Conservation (phyloP, 768 basidiomycete genomes). For the Lactifluus hygrophoroides region DNA sequence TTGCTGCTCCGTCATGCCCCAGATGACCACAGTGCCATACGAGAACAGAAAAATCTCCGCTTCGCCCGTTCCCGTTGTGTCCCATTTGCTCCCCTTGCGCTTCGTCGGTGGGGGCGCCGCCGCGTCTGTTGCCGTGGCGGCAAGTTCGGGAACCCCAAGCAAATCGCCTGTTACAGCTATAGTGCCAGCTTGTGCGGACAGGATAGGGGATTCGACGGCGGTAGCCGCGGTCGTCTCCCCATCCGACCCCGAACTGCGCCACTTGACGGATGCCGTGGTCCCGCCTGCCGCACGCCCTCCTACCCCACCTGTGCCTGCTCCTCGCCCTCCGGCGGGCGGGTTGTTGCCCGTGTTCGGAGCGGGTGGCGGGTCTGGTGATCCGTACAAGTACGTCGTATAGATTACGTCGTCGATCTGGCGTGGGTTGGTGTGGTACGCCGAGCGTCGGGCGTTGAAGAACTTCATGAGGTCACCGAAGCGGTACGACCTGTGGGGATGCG, state of each 20-base stretch:
- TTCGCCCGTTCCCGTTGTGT: constrained; percentile 48
- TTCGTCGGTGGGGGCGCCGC: constrained; percentile 30
- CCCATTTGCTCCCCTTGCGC: constrained; percentile 55
- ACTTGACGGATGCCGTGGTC: constrained; percentile 19
- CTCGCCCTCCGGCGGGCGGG: constrained; percentile 12
- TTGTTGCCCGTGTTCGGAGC: constrained; percentile 19
- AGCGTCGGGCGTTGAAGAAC: constrained; percentile 78
- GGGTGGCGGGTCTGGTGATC: constrained; percentile 30
- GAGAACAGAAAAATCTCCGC: constrained; percentile 91
- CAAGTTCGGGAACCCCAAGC: constrained; percentile 66
- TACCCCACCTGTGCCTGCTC: not conserved
- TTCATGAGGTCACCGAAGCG: constrained; percentile 80
- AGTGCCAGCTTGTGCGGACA: not conserved
- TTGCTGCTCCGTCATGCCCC: constrained; percentile 94
- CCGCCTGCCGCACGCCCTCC: not conserved
- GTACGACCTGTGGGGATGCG: constrained; percentile 55
- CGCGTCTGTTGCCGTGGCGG: constrained; percentile 14
- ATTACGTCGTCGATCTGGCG: constrained; percentile 88
- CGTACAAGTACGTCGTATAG: constrained; percentile 86
- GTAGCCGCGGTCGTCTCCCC: constrained; percentile 19
- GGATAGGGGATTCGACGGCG: constrained; percentile 16
- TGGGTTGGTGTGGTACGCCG: constrained; percentile 78
- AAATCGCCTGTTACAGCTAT: constrained; percentile 50
- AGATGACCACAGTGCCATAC: constrained; percentile 92
- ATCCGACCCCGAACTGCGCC: constrained; percentile 22